Evolutionary conservation across 805 yeast species (phyloP).

Genomic region (Spathaspora passalidarum): DNA sequence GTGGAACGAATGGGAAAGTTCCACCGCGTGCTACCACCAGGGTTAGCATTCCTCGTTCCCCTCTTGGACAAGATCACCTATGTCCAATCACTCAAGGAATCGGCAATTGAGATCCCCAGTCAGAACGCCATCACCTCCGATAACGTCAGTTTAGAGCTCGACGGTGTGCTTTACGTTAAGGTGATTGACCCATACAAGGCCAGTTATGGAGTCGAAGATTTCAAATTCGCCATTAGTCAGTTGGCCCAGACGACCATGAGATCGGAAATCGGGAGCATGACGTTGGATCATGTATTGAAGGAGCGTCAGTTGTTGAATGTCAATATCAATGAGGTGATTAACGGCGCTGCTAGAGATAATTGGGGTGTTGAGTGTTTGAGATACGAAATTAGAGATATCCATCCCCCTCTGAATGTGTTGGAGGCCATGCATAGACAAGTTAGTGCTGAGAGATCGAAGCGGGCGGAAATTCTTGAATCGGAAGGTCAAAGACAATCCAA

Average conservation of each 20-base stretch:
- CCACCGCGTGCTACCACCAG: conserved; percentile 64
- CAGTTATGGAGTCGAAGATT: conserved; percentile 83
- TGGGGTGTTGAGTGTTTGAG: conserved; percentile 87
- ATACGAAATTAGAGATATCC: conserved; percentile 84
- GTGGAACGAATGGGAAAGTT: conserved; percentile 91
- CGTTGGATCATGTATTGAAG: conserved; percentile 72
- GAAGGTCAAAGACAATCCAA: conserved; percentile 80
- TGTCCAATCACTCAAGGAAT: conserved; percentile 78
- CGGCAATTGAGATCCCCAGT: conserved; percentile 80
- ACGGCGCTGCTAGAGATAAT: conserved; percentile 72
- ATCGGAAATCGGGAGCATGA: conserved; percentile 80
- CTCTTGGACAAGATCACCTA: conserved; percentile 72
- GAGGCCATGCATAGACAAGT: conserved; percentile 93
- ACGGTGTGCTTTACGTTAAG: conserved; percentile 76
- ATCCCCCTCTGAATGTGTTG: conserved; percentile 80
- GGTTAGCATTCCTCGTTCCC: conserved; percentile 71
- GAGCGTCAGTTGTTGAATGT: conserved; percentile 72
- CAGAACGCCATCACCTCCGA: conserved; percentile 86
- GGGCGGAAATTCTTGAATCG: conserved; percentile 83
- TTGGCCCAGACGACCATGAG: conserved; percentile 91
- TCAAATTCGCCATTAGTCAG: conserved; percentile 80
- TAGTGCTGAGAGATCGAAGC: conserved; percentile 78
- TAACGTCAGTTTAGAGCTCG: conserved; percentile 80
- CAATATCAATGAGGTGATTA: conserved; percentile 74
- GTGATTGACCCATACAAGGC: conserved; percentile 84